Base-by-base conservation (phyloP, 2,329 filamentous ascomycete genomes). In the Ophiostoma sp. region DNA sequence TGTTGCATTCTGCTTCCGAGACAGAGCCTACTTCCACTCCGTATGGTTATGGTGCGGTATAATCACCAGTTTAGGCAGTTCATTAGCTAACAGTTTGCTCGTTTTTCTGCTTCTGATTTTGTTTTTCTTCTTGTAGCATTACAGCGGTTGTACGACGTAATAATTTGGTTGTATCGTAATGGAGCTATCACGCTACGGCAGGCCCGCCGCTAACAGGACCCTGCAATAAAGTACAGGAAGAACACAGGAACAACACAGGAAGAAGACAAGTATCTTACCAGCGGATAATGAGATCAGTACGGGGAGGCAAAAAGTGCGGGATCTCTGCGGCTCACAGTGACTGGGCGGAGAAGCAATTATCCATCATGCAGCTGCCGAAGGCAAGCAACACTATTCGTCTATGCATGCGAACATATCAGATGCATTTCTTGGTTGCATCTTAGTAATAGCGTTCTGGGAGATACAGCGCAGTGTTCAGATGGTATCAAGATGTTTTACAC, bases 31-130 rank as follows among this genome's bases (percentile, higher is more conserved):
- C 27, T 27, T 27, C 27, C 3, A 16, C 49, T 52, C 49, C 49
- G 49, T 44, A 52, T 18, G 49, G 16, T 1, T 49, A 6, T 8
- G n/a, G 18, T 63, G 40, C 60, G 40, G 40, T 18, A 62, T 41
- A 45, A 14, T 16, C 40, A 12, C 58, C 40, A 44, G 12, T 38
- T 36, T 47, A 64, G 63, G 63, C 63, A 64, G 63, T 47, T n/a
- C 42, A 64, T 64, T 64, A 64, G 63, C 63, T 47, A 64, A 64
- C 8, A 38, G 63, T 47, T 64, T 47, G 63, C 42, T 64, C 36
- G 11, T 27, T 45, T 44, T 18, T 27, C 16, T 42, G 40, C 62
- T 45, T 64, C 40, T 5, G 27, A 27, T 27, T 27, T 27, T 27
- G 27, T 27, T 27, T 27, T 27, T 27, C 27, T 27, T 27, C 27